Base-by-base conservation (phyloP, 164 flowering plant genomes). In the Vitis labrusca region DNA sequence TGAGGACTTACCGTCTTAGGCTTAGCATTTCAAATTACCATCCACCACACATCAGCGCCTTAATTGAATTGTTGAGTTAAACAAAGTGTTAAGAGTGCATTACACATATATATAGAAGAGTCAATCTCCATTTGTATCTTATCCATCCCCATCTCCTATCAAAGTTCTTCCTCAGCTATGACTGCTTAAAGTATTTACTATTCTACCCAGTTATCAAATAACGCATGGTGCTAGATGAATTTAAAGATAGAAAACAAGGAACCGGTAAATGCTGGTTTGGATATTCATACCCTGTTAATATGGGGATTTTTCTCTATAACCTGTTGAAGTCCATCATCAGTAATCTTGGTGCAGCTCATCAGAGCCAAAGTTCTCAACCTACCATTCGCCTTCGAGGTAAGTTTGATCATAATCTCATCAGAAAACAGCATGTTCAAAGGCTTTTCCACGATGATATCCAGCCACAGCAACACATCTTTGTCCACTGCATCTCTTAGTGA, bases 361-460 rank as follows among this genome's bases (percentile, higher is more conserved):
- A 92, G 78, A 69, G 80, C 85, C 77, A 94, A 76, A 66, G 79
- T 78, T 73, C 69, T 76, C 37, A 92, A 79, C 74, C 79, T 80
- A 1, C 96, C 97, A 11, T 76, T 63, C 0, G 93, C 85, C 72
- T 73, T 92, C 0, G 89, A 86, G 3, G 92, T 66, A 11, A 92
- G 50, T 51, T 78, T 61, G 58, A 79, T 17, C 55, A 94, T 78
- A 71, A 53, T 65, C 58, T 78, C 68, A 76, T 92, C 85, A 9
- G 80, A 53, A 29, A 92, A 15, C 11, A 87, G 77, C 10, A n/a
- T 37, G 65, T 29, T 86, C 67, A 90, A 17, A 37, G 96, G 92
- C 58, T 66, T 74, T 11, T 85, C 84, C 0, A 90, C 84, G 3
- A 78, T 17, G 68, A 91, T 67, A 44, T 88, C 71, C n/a, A 81